phyloP scores from a whole-genome alignment of 2,329 filamentous ascomycete genomes.

The Beauveria asiatica region DNA sequence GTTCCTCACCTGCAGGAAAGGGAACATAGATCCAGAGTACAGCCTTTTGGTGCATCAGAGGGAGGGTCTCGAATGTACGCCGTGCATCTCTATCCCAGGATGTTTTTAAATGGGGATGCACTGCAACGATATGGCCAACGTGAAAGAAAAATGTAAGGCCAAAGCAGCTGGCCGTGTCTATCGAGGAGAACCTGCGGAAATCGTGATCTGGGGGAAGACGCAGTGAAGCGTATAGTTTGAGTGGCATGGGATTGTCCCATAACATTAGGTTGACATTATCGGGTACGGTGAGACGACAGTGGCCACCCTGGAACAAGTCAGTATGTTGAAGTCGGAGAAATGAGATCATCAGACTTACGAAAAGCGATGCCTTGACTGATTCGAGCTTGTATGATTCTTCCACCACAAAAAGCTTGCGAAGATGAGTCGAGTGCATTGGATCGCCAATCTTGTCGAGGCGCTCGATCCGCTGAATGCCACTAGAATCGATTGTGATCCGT shows the following conservation, averaged over 20 bases:
- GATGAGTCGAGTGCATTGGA: background rate
- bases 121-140: background rate
- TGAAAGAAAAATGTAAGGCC: slow-evolving; percentile 6
- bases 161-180: background rate
- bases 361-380: background rate
- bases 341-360: background rate
- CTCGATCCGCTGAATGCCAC: slow-evolving; percentile 4
- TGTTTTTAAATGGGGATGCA: background rate
- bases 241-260: background rate
- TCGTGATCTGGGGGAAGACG: background rate
- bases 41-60: background rate
- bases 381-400: background rate
- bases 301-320: background rate
- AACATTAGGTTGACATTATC: background rate
- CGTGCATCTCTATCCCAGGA: background rate
- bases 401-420: slow-evolving; percentile 1
- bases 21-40: slow-evolving; percentile 4
- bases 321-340: background rate
- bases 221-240: background rate
- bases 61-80: background rate
- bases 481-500: background rate
- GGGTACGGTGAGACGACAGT: background rate
- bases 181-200: background rate
- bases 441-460: background rate
- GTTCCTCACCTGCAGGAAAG: background rate